phyloP scores from a whole-genome alignment of 805 yeast species.

The Candida verbasci region DNA sequence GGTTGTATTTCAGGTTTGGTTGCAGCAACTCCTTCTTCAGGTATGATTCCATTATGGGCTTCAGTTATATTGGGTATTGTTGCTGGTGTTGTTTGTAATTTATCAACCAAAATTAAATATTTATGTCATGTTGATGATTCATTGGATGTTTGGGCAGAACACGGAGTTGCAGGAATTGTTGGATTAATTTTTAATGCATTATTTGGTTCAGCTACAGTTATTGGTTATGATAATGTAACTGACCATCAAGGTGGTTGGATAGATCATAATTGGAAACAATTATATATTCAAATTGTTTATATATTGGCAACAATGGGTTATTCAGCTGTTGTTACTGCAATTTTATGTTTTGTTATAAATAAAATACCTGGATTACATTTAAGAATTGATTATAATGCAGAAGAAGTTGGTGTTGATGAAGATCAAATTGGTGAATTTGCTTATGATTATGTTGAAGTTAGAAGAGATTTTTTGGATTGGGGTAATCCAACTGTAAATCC shows the following conservation, averaged over 20 bases:
- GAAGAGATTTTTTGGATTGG: constrained; percentile 79
- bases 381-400: constrained; percentile 80
- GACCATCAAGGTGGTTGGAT: constrained; percentile 91
- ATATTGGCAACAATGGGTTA: constrained; percentile 72
- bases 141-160: constrained; percentile 95
- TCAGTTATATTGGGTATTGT: constrained; percentile 79
- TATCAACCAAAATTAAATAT: constrained; percentile 82
- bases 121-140: constrained; percentile 84
- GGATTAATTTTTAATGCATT: constrained; percentile 87
- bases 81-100: constrained; percentile 83
- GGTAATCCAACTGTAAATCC: constrained; percentile 23
- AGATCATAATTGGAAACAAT: constrained; percentile 83
- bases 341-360: constrained; percentile 70
- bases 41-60: constrained; percentile 87
- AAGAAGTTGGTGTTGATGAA: constrained; percentile 87
- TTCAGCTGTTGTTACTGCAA: constrained; percentile 67
- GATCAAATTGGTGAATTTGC: constrained; percentile 98
- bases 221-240: constrained; percentile 86
- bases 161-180: constrained; percentile 91
- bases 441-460: constrained; percentile 95
- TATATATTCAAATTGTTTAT: constrained; percentile 86
- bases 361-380: constrained; percentile 77
- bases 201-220: constrained; percentile 81
- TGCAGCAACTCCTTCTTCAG: constrained; percentile 95
- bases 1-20: constrained; percentile 95